Evolutionary conservation across 371 early-diverging fungal species (phyloP), one percentile per base, ranked within the genome.

Genomic region (Mortierella sp.): DNA sequence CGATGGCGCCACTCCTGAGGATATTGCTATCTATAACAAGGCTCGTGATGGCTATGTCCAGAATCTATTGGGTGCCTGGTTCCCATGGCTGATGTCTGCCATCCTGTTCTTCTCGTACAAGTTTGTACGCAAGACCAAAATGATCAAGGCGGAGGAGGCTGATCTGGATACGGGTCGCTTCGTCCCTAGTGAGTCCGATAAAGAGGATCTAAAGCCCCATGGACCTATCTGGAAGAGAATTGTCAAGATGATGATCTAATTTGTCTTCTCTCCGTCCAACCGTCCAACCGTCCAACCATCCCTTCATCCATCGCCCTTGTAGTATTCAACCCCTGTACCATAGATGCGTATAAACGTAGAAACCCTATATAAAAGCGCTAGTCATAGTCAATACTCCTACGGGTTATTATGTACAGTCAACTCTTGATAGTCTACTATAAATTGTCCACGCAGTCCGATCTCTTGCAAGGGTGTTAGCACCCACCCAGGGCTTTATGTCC

Each of bases 91-190:
- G 19, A 24, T 68, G 44, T 67, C 70, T 11, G 52, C 62, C 8
- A 32, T 49, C 42, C 63, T 83, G 17, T 86, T 76, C 49, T 27
- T 81, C 28, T 83, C 83, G 17, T 86, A 87, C 80, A 90, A 89
- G 72, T 17, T 83, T 46, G 28, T 81, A 19, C 72, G 64, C 30
- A 70, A 78, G 42, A 80, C 85, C 37, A 84, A 83, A 68, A 26
- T 87, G 15, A 73, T 89, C 53, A 83, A 81, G 17, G 67, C 86
- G 21, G 66, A 78, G 57, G 87, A 87, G 24, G 79, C 81, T 42
- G 88, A 89, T 70, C 79, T 89, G 17, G 82, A 84, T 44, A 83
- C 72, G n/a, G 73, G 73, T 48, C 73, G 73, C 41, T 72, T 72
- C 23, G 31, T 72, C 46, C 72, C 72, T 32, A 56, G 61, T 6